These are phyloP conservation scores for Glomus cerebriforme DNA, from an alignment of 192 early-diverging fungal genomes.

Conservation along the genomic window DNA sequence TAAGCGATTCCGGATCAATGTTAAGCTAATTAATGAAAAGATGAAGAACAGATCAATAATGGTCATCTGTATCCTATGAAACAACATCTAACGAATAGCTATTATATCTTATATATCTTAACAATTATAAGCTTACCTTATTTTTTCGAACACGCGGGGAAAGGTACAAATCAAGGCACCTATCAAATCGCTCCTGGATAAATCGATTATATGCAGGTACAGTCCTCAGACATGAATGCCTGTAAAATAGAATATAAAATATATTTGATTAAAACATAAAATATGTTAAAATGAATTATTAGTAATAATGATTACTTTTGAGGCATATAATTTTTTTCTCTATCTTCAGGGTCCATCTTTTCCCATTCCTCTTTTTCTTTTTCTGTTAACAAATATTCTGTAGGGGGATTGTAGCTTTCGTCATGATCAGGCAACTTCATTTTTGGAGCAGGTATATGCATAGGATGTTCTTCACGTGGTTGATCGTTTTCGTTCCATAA, in stretches of 20 bases:
- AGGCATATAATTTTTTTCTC: conserved; percentile 64
- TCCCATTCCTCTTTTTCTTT: conserved; percentile 84
- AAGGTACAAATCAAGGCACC: conserved; percentile 96
- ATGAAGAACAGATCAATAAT: conserved; percentile 15
- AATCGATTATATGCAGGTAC: conserved; percentile 90
- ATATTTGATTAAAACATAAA: neutral
- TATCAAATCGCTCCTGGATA: conserved; percentile 93
- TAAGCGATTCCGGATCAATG: conserved; percentile 88
- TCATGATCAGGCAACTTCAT: conserved; percentile 84
- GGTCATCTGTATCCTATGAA: too few species aligned
- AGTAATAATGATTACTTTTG: conserved; percentile 56
- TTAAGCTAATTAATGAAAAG: conserved; percentile 66
- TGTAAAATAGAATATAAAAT: conserved; percentile 15
- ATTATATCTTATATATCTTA: neutral
- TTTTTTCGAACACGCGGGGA: conserved; percentile 90
- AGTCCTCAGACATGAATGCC: conserved; percentile 70
- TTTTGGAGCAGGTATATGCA: conserved; percentile 91
- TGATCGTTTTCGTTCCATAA: conserved; percentile 78
- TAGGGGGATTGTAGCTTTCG: conserved; percentile 97
- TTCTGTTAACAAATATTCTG: conserved; percentile 85
- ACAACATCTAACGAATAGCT: too few species aligned
- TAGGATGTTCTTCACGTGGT: conserved; percentile 58
- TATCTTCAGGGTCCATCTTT: conserved; percentile 74
- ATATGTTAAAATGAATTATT: neutral
- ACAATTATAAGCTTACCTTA: conserved; percentile 48